Conservation (phyloP, 345 rosid genomes). For the Rhodamnia rubescens region DNA sequence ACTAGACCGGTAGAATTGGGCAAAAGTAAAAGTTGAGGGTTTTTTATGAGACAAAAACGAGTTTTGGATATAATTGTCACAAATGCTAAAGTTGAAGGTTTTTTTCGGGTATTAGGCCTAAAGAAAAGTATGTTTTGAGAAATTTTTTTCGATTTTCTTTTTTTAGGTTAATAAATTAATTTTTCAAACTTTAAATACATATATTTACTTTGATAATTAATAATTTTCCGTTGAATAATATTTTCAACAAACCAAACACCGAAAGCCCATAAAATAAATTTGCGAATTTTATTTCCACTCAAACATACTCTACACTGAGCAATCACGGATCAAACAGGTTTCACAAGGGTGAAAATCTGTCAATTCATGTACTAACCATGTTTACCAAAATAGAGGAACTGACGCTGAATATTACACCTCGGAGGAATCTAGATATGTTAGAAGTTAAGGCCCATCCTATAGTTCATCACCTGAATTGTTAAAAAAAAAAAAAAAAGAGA, state of each 20-base stretch:
- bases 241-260: rapidly evolving
- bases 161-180: background rate
- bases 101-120: background rate
- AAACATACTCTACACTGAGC: background rate
- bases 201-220: background rate
- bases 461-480: background rate
- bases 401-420: background rate
- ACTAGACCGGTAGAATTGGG: too few species aligned
- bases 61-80: too few species aligned
- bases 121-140: background rate
- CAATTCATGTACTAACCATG: background rate
- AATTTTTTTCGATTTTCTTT: background rate
- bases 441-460: background rate
- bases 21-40: too few species aligned
- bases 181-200: background rate
- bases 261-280: background rate
- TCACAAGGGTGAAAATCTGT: too few species aligned
- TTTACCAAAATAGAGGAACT: background rate
- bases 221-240: rapidly evolving
- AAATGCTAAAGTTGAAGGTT: too few species aligned
- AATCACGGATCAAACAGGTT: background rate
- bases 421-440: background rate
- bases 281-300: too few species aligned
- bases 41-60: too few species aligned
- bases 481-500: background rate